These are phyloP conservation scores for Clavaria fumosa DNA, from an alignment of 768 basidiomycete genomes.

Conservation along the genomic window DNA sequence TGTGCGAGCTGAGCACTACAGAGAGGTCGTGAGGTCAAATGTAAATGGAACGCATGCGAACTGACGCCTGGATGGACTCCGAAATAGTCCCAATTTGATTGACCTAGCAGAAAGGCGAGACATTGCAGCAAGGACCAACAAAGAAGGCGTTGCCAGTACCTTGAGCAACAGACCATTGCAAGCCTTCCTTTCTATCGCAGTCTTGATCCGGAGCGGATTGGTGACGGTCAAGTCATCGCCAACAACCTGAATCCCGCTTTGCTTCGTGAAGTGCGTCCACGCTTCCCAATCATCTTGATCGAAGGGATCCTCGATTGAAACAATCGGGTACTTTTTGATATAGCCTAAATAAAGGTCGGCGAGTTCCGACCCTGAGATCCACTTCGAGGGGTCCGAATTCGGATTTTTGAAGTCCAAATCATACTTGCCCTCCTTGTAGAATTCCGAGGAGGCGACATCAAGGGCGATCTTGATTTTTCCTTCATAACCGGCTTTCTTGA, in stretches of 20 bases:
- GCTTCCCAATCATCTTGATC: constrained; percentile 99
- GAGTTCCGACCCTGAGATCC: constrained; percentile 86
- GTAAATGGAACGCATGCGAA: constrained; percentile 10
- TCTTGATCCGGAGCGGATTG: constrained; percentile 94
- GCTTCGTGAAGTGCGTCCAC: constrained; percentile 81
- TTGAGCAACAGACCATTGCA: constrained; percentile 98
- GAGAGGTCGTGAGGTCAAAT: constrained; percentile 4
- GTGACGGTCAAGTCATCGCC: constrained; percentile 97
- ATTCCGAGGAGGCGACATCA: constrained; percentile 97
- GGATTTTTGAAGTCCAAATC: constrained; percentile 99
- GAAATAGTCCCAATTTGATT: constrained; percentile 99
- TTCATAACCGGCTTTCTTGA: constrained; percentile 95
- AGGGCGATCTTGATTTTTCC: constrained; percentile 98
- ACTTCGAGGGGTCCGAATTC: constrained; percentile 94
- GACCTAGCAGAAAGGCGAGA: constrained; percentile 29
- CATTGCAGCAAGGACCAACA: neutral
- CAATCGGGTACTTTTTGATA: constrained; percentile 88
- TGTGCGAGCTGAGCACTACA: constrained; percentile 85
- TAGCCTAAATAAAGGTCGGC: constrained; percentile 82
- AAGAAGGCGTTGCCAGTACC: constrained; percentile 29
- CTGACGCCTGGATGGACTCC: constrained; percentile 96
- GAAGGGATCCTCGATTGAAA: constrained; percentile 95
- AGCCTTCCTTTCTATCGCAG: constrained; percentile 98
- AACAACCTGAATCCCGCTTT: constrained; percentile 76
- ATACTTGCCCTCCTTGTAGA: constrained; percentile 99